Base-by-base conservation (phyloP, 169 alveolate genomes). In the Babesia bovis region DNA sequence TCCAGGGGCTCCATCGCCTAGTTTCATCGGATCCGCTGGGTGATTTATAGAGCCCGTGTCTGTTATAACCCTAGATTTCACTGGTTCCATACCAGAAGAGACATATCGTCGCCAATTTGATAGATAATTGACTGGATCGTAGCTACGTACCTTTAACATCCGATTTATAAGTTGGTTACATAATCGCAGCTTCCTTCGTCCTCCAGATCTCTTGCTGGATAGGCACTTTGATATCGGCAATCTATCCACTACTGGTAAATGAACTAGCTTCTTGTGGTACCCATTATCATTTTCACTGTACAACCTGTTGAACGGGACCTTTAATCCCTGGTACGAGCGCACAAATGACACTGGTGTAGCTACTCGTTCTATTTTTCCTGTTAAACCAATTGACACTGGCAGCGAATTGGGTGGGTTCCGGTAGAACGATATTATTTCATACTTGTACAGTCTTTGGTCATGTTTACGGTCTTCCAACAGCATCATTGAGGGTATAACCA, bases 241-340 rank as follows among this genome's bases (percentile, higher is more conserved):
- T 2, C 61, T 53, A n/a, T 49, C 28, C 35, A 63, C 73, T n/a
- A 63, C 33, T 1, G 73, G 73, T 4, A 63, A 60, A 19, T 44
- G 12, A 33, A 19, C 38, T 38, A 47, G 30, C 3, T 40, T 47
- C 21, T 4, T 26, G 17, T 63, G 61, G 35, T 63, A 63, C 1
- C 52, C 60, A 38, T 63, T 63, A 25, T 17, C 35, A 19, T n/a
- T 3, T 6, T n/a, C 30, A 12, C 44, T 13, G 21, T 23, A 63
- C 21, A 63, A 9, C 25, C 47, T 42, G 4, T 63, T 26, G 0
- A 63, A n/a, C 10, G 33, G 44, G 13, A 44, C 50, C 44, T 49
- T 63, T 23, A 26, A n/a, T 19, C 60, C 49, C 28, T 38, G 12
- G 47, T 13, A 45, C 28, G 30, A 23, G 7, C 15, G 42, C 52